A percentile compares a stretch with the other conserved stretches of the same genome.
These are phyloP conservation scores for Aspergillus brasiliensis DNA, from an alignment of 2,329 filamentous ascomycete genomes.

Conservation along the genomic window DNA sequence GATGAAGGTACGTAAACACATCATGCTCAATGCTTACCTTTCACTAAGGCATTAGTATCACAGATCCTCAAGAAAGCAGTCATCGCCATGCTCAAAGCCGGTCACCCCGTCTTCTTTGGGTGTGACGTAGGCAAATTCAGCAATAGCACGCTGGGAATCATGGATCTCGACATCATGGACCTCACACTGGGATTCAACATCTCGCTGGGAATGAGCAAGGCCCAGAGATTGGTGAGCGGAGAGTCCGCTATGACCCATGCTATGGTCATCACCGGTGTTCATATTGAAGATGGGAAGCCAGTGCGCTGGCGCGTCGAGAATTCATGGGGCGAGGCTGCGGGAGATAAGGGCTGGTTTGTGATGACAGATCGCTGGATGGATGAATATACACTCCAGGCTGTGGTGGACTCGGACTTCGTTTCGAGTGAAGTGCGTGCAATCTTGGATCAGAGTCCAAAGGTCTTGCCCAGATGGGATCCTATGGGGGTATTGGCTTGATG, in stretches of 20 bases:
- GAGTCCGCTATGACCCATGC: conserved; percentile 88
- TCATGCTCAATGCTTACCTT: neutral
- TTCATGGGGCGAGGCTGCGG: conserved; percentile 71
- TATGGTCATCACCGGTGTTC: conserved; percentile 87
- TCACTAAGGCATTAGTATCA: neutral
- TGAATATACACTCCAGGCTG: conserved; percentile 82
- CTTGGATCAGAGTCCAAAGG: conserved; percentile 68
- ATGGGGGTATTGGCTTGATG: conserved; percentile 70
- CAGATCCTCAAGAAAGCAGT: conserved; percentile 70
- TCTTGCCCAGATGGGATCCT: conserved; percentile 77
- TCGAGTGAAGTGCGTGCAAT: conserved; percentile 69
- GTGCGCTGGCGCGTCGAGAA: conserved; percentile 87
- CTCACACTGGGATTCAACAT: conserved; percentile 85
- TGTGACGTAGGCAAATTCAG: conserved; percentile 84
- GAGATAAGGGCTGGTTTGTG: conserved; percentile 82
- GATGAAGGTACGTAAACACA: conserved; percentile 48
- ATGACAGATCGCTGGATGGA: conserved; percentile 83
- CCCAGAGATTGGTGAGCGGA: conserved; percentile 69
- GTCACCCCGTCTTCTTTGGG: conserved; percentile 84
- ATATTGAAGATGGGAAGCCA: conserved; percentile 68
- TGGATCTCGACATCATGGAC: conserved; percentile 76
- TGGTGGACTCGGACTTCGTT: conserved; percentile 73
- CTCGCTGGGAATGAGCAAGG: conserved; percentile 72
- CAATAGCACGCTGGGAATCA: conserved; percentile 68
- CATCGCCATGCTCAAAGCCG: conserved; percentile 75